Base-by-base conservation (phyloP, 2,329 filamentous ascomycete species). In the Cucurbitaria berberidis region DNA sequence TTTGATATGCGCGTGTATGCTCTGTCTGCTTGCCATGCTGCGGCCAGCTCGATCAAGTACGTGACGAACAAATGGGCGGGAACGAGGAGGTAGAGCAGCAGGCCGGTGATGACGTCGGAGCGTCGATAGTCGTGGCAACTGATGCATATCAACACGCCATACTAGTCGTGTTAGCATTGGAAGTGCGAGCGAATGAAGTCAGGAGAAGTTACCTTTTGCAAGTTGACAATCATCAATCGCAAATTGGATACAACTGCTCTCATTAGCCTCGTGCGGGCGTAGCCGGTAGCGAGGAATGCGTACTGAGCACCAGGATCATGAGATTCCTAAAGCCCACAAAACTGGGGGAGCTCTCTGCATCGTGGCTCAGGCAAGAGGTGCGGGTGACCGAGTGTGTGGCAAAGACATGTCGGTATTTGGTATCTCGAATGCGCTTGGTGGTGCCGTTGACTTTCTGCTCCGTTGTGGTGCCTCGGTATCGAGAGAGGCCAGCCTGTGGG, bases 321-420 rank as follows among this genome's bases (percentile, higher is more conserved):
- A 99, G 83, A 73, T 99, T 99, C 55, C 93, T 84, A 72, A 99
- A 98, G 0, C 95, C 95, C 15, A 96, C 78, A 71, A 97, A 98
- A 73, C 91, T 96, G 19, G 93, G 91, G 2, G 87, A 81, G 10
- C 79, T 80, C 40, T 84, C 77, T 1, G 91, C 85, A 72, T 98
- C 95, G 67, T 93, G 89, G 76, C 91, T 96, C 42, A 98, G 81
- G 66, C 89, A 92, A 21, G 93, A 96, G 7, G 89, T 86, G 53
- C 86, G 85, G 32, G 83, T 77, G 63, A 84, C 74, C 7, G 87
- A 86, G 76, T 99, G 95, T 30, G 96, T 86, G 27, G 93, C 93
- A 53, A 90, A 90, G 59, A 96, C 87, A 84, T 99, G 95, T 62
- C 91, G 89, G 79, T 98, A 98, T 74, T 93, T 95, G 32, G 79